Evolutionary conservation across 1,284 basidiomycete genomes (phyloP).

Genomic region (Sanguinoderma infundibulare): DNA sequence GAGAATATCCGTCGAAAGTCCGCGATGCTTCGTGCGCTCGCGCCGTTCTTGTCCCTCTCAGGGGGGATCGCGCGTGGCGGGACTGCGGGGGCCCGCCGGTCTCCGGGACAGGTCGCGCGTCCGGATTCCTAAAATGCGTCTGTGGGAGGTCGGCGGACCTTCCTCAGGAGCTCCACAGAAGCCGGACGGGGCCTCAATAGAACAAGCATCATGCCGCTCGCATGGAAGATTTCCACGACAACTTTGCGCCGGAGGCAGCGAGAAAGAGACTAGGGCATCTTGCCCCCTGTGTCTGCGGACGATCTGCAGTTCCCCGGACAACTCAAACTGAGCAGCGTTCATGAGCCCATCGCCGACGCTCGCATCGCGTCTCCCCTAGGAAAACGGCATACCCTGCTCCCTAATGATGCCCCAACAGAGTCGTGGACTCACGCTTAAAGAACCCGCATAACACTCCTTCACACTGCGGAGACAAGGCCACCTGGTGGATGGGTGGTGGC

Average conservation of each 20-base stretch:
- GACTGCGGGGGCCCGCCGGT: slow-evolving; percentile 10
- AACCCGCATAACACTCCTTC: not conserved
- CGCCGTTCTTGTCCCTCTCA: not conserved
- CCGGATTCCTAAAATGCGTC: not conserved
- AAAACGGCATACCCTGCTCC: not conserved
- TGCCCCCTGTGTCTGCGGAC: not conserved
- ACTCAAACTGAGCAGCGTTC: slow-evolving; percentile 9
- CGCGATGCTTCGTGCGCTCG: not conserved
- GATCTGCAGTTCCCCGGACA: slow-evolving; percentile 6
- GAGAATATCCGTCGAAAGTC: not conserved
- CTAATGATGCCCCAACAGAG: not conserved
- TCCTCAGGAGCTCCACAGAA: not conserved
- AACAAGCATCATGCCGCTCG: not conserved
- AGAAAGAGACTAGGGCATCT: not conserved
- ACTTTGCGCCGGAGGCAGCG: not conserved
- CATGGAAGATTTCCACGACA: not conserved
- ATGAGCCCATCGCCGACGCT: not conserved
- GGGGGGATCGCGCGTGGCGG: not conserved
- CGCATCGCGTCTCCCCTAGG: not conserved
- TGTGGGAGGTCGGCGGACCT: not conserved
- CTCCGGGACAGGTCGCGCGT: slow-evolving; percentile 2
- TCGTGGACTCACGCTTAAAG: not conserved
- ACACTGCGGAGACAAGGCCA: not conserved
- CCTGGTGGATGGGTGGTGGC: not conserved
- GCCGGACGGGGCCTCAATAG: not conserved